Percentiles rank a stretch among this genome's conserved stretches.
phyloP scores from a whole-genome alignment of 257 asterid species.

The Fraxinus quadrangulata region DNA sequence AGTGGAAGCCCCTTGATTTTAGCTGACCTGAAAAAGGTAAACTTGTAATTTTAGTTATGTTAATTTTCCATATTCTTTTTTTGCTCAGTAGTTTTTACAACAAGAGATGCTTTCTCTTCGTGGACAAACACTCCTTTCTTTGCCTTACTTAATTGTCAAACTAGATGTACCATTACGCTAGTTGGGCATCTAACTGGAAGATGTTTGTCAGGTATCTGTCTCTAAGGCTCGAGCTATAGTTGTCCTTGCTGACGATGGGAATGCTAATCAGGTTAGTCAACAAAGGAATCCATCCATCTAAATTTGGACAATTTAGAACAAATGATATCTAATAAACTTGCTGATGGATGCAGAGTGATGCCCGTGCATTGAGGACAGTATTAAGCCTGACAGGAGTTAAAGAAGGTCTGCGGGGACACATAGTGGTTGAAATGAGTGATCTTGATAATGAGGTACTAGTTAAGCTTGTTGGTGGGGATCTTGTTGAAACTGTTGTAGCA shows the following conservation, averaged over 20 bases:
- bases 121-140: constrained; percentile 4
- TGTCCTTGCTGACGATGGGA: constrained; percentile 95
- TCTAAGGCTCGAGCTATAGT: constrained; percentile 91
- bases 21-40: constrained; percentile 81
- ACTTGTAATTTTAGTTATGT: background rate
- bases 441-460: constrained; percentile 90
- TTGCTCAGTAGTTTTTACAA: constrained; percentile 11
- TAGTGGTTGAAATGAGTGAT: constrained; percentile 89
- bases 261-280: constrained; percentile 76
- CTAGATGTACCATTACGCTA: constrained; percentile 1
- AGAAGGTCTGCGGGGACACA: constrained; percentile 82
- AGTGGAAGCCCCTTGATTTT: constrained; percentile 89
- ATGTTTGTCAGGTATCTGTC: constrained; percentile 69
- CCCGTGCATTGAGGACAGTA: constrained; percentile 89
- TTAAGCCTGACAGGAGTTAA: constrained; percentile 91
- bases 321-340: constrained; percentile 28
- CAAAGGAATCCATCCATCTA: constrained; percentile 28
- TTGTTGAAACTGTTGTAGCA: constrained; percentile 93
- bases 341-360: constrained; percentile 72
- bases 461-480: constrained; percentile 87
- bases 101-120: constrained; percentile 12
- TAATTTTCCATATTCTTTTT: background rate
- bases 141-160: constrained; percentile 16
- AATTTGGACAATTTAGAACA: constrained; percentile 20
- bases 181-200: constrained; percentile 36